These are phyloP conservation scores for Erigeron canadensis DNA, from an alignment of 129 eudicot species.

Conservation along the genomic window DNA sequence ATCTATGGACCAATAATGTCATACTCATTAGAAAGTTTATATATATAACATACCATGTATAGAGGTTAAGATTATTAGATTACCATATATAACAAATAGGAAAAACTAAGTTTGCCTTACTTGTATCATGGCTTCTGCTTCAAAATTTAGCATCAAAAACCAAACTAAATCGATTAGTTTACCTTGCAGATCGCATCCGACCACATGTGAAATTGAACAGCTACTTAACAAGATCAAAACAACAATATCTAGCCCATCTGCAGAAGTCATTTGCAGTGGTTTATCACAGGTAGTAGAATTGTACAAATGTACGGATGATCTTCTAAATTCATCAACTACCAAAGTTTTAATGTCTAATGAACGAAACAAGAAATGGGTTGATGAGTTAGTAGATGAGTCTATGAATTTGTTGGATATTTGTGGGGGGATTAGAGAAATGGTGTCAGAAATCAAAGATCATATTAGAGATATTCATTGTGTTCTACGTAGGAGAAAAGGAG, in stretches of 20 bases:
- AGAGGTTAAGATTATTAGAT: slow-evolving; percentile 13
- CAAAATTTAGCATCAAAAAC: slow-evolving; percentile 23
- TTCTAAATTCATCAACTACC: slow-evolving; percentile 34
- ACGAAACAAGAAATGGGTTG: slow-evolving; percentile 28
- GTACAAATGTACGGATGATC: slow-evolving; percentile 42
- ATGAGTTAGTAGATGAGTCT: slow-evolving; percentile 36
- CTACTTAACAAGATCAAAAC: slow-evolving; percentile 40
- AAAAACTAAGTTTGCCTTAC: background rate
- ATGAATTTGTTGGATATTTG: slow-evolving; percentile 37
- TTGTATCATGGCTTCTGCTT: slow-evolving; percentile 34
- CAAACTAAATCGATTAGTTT: slow-evolving; percentile 51
- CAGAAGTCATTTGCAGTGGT: slow-evolving; percentile 33
- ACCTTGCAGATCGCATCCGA: slow-evolving; percentile 53
- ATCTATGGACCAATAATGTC: slow-evolving; percentile 19
- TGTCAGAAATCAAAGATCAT: slow-evolving; percentile 35
- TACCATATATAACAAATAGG: slow-evolving; percentile 3
- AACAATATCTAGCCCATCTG: background rate
- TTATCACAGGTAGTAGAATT: slow-evolving; percentile 40
- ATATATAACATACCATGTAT: slow-evolving; percentile 16
- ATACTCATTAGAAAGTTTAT: background rate
- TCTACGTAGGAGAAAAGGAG: slow-evolving; percentile 41
- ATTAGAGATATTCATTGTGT: slow-evolving; percentile 43
- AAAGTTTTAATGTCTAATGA: slow-evolving; percentile 30
- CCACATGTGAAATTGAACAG: slow-evolving; percentile 26
- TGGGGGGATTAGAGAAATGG: slow-evolving; percentile 28